Conservation (phyloP, 2,329 filamentous ascomycete genomes). For the Hypocrella siamensis region DNA sequence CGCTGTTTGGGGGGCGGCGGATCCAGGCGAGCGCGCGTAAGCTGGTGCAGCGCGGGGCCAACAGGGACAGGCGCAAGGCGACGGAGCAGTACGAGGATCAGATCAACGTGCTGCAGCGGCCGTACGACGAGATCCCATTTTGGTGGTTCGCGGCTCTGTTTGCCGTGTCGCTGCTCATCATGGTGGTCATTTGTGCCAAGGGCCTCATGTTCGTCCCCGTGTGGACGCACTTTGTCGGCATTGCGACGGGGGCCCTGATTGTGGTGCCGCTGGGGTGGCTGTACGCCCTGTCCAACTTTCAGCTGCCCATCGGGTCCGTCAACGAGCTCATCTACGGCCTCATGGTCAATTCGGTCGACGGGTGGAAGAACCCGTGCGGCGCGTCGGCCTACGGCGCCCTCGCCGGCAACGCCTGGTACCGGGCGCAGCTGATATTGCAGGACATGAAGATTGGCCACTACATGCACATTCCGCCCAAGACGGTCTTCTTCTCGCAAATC, state of each 20-base stretch:
- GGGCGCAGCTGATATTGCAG: slow-evolving; percentile 41
- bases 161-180: slow-evolving; percentile 26
- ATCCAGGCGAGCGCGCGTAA: slow-evolving; percentile 28
- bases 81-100: slow-evolving; percentile 42
- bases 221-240: slow-evolving; percentile 43
- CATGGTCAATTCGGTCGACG: slow-evolving; percentile 35
- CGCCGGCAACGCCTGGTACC: slow-evolving; percentile 46
- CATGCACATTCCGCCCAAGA: slow-evolving; percentile 42
- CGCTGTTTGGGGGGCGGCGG: slow-evolving; percentile 35
- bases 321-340: slow-evolving; percentile 45
- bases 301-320: slow-evolving; percentile 36
- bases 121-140: slow-evolving; percentile 40
- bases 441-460: slow-evolving; percentile 51
- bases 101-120: slow-evolving; percentile 40
- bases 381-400: slow-evolving; percentile 42
- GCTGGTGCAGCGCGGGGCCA: slow-evolving; percentile 19
- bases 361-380: slow-evolving; percentile 40
- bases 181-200: slow-evolving; percentile 32
- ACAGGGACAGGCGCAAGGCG: slow-evolving; percentile 18
- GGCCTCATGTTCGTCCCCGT: slow-evolving; percentile 41
- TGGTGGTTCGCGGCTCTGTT: slow-evolving; percentile 43
- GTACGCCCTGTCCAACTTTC: slow-evolving; percentile 41
- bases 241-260: slow-evolving; percentile 36
- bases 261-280: slow-evolving; percentile 43
- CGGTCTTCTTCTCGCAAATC: slow-evolving; percentile 45